Conservation (phyloP, 306 rosid genomes). For the Lablab purpureus region DNA sequence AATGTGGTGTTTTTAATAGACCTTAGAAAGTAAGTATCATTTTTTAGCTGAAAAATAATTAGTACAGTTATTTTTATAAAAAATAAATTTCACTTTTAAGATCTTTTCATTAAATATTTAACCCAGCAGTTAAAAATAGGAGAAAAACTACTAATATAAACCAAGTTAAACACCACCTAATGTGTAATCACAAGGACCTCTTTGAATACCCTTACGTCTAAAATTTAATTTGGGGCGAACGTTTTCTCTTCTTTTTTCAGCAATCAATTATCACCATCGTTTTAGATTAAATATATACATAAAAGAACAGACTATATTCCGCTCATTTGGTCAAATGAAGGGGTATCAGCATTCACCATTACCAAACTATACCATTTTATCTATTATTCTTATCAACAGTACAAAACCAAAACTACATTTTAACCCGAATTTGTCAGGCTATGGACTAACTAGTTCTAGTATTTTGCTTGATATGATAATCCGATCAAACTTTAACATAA, state of each 20-base stretch:
- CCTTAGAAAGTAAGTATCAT: too few species aligned
- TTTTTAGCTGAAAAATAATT: too few species aligned
- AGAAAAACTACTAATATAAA: too few species aligned
- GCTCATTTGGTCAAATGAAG: too few species aligned
- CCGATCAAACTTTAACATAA: neutral
- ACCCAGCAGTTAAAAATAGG: too few species aligned
- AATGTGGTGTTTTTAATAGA: too few species aligned
- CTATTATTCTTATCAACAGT: neutral
- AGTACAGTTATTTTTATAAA: too few species aligned
- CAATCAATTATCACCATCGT: neutral
- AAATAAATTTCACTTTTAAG: too few species aligned
- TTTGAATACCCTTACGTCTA: neutral
- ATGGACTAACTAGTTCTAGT: neutral
- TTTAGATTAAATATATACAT: neutral
- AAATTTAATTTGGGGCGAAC: neutral
- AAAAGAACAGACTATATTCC: neutral
- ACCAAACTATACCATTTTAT: neutral
- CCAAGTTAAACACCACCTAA: too few species aligned
- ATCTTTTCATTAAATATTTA: too few species aligned
- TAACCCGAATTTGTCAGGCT: neutral
- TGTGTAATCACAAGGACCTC: neutral
- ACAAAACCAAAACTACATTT: neutral
- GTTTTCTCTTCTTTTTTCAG: neutral
- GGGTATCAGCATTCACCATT: neutral
- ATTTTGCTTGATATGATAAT: neutral